These are phyloP conservation scores for Aphanomyces invadans DNA, from an alignment of 352 stramenopile genomes.

Conservation along the genomic window DNA sequence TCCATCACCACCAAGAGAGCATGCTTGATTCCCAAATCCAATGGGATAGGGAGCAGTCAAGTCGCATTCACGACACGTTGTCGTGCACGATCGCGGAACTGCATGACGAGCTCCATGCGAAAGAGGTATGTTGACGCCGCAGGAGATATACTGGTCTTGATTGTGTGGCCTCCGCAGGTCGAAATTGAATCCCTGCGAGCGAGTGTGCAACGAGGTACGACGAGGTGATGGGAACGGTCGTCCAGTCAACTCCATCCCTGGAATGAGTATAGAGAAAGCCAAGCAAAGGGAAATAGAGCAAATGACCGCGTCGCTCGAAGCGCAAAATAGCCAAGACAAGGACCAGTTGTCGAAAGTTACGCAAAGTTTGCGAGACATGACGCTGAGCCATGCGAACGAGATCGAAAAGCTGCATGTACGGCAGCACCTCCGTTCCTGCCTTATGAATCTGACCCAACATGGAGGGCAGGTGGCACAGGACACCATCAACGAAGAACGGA, in stretches of 20 bases:
- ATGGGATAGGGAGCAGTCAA: slow-evolving; percentile 65
- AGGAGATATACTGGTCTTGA: background rate
- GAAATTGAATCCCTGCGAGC: slow-evolving; percentile 7
- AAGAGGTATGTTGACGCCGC: slow-evolving; percentile 36
- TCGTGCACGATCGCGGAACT: slow-evolving; percentile 68
- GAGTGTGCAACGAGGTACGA: background rate
- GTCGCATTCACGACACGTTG: slow-evolving; percentile 65
- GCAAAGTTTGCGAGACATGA: slow-evolving; percentile 43
- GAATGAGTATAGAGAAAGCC: slow-evolving; percentile 48
- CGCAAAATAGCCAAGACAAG: slow-evolving; percentile 30
- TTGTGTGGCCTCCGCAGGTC: background rate
- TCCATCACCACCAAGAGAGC: background rate
- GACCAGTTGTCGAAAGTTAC: slow-evolving; percentile 41
- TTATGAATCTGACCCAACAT: background rate
- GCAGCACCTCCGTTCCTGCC: background rate
- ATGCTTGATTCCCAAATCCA: slow-evolving; percentile 26
- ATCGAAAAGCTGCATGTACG: slow-evolving; percentile 37
- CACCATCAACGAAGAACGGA: slow-evolving; percentile 43
- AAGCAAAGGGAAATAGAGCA: slow-evolving; percentile 51
- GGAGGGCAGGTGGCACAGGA: slow-evolving; percentile 20
- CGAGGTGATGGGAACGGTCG: slow-evolving; percentile 29
- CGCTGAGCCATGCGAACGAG: slow-evolving; percentile 46
- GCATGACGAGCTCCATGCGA: slow-evolving; percentile 60
- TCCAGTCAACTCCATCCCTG: too few species aligned
- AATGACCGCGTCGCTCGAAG: slow-evolving; percentile 39